Evolutionary conservation across 1,139 yeast genomes (phyloP), one percentile per base, ranked within the genome.

Genomic region (Wickerhamomyces sp.): DNA sequence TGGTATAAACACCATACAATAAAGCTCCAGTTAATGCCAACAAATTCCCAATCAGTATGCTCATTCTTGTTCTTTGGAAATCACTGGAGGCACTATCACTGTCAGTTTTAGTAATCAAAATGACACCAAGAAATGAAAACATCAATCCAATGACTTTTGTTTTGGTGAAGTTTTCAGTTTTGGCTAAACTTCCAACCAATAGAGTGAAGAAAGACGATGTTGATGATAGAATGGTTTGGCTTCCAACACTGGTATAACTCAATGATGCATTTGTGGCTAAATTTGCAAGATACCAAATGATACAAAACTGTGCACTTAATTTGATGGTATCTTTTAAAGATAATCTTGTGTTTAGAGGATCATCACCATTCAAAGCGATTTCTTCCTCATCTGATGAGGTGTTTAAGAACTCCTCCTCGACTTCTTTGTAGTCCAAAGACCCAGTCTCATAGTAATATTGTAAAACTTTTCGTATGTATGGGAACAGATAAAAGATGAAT

Each of bases 181-280:
- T 71, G 50, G 81, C 83, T 26, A 85, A 51, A 46, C 81, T 79
- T 0, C 98, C 98, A n/a, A 91, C 73, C 4, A 90, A 57, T 39
- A 93, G 73, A 0, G 99, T 93, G 75, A 93, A 93, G 62, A 93
- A 90, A 13, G 96, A 86, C 8, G 95, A 85, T 0, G 98, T 90
- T 37, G 96, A 85, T 9, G 96, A 84, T 39, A 93, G 67, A 34
- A 93, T 91, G 5, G 98, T 93, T 58, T 94, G 97, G 18, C 93
- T 84, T 10, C 95, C 95, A 31, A 91, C 98, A 11, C 93, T 83
- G 0, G 98, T 93, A 65, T 84, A 91, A 32, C 87, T 76, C 44
- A 91, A 73, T 15, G 95, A 83, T 1, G 96, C 88, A 64, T 93
- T 93, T 34, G 94, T 90, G 45, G 87, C 84, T 52, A 91, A 73